Evolutionary conservation across 2,329 filamentous ascomycete species (phyloP).

Genomic region (Penicillium sp.): DNA sequence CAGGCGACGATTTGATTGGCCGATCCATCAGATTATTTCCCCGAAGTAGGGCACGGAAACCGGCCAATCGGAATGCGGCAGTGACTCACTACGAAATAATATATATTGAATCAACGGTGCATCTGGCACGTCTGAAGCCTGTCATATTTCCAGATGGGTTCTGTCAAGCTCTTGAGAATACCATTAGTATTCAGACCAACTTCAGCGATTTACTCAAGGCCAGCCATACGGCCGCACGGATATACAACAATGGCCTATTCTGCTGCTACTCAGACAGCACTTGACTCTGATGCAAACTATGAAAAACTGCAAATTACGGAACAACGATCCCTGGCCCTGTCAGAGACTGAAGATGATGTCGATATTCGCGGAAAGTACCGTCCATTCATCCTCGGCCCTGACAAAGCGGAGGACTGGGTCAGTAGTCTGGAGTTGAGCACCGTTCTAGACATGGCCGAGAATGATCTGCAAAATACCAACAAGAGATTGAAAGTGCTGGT

Average conservation of each 20-base stretch:
- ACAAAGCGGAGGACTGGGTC: constrained; percentile 52
- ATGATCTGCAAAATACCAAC: constrained; percentile 39
- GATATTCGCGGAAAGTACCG: constrained; percentile 49
- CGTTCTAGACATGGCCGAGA: constrained; percentile 48
- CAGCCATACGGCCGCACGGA: background rate
- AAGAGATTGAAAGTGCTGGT: constrained; percentile 55
- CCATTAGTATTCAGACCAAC: background rate
- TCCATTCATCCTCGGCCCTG: constrained; percentile 55
- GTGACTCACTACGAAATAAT: background rate
- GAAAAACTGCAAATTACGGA: background rate
- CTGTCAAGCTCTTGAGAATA: background rate
- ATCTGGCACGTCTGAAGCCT: background rate
- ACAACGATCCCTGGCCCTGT: constrained; percentile 41
- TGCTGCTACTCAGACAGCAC: background rate
- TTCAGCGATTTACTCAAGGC: background rate
- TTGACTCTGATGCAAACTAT: background rate
- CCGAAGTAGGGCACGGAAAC: background rate
- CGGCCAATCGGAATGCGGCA: background rate
- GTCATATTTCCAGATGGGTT: background rate
- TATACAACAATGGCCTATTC: background rate
- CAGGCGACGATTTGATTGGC: too few species aligned
- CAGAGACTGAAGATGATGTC: constrained; percentile 44
- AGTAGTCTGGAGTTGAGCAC: constrained; percentile 53
- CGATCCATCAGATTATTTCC: too few species aligned
- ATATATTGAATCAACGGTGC: background rate